These are phyloP conservation scores for Infundibulicybe gibba DNA, from an alignment of 768 basidiomycete genomes.

Conservation along the genomic window DNA sequence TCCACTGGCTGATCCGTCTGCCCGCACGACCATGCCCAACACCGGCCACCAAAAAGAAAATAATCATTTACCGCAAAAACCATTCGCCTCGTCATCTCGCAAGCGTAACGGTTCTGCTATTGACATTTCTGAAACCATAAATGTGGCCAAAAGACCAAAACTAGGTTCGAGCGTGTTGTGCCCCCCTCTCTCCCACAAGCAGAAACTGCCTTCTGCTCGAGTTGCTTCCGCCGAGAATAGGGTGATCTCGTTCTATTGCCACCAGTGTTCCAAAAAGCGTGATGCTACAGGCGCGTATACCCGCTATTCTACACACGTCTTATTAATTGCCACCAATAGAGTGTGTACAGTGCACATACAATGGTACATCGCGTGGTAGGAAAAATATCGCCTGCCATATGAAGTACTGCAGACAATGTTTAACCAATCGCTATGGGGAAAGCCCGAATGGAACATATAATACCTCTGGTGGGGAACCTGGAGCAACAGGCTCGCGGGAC, in stretches of 20 bases:
- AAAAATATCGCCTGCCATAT: constrained; percentile 36
- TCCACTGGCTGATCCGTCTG: no score
- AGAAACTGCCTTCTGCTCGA: constrained; percentile 25
- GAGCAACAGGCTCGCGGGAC: no score
- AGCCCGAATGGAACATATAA: no score
- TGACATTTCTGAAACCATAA: constrained; percentile 17
- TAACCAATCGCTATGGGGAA: constrained; percentile 65
- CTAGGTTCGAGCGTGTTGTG: constrained; percentile 11
- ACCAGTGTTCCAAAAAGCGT: constrained; percentile 68
- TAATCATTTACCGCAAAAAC: no score
- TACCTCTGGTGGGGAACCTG: no score
- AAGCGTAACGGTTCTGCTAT: constrained; percentile 51
- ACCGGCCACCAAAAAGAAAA: no score
- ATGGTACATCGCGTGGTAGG: constrained; percentile 12
- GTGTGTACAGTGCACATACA: constrained; percentile 32
- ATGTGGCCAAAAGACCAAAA: constrained; percentile 28
- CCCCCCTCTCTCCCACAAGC: constrained; percentile 10
- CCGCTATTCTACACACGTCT: background rate
- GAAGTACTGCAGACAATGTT: constrained; percentile 63
- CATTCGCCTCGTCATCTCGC: constrained; percentile 16
- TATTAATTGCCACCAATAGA: constrained; percentile 5
- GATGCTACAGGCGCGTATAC: constrained; percentile 40
- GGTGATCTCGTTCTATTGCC: constrained; percentile 55
- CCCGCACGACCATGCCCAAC: no score
- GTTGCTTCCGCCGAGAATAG: constrained; percentile 28